These are phyloP conservation scores for Fusarium citri DNA, from an alignment of 2,329 filamentous ascomycete genomes.

Conservation along the genomic window DNA sequence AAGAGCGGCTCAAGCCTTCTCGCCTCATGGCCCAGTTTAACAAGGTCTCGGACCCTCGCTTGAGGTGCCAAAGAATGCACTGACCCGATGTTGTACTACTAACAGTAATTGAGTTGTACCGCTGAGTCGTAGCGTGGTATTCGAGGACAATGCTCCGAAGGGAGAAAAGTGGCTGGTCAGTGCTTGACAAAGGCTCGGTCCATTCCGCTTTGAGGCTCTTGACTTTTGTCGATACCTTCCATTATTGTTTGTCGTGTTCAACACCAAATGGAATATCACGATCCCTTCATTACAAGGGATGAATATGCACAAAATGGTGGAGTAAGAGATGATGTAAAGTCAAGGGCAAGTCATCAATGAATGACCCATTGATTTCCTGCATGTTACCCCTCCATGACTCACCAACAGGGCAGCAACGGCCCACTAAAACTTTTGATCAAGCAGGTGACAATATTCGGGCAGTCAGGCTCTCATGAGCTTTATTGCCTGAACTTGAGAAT, in stretches of 20 bases:
- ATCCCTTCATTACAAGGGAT: not conserved
- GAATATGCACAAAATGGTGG: not conserved
- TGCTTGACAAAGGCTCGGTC: slow-evolving; percentile 11
- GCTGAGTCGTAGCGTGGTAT: not conserved
- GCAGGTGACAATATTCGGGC: not conserved
- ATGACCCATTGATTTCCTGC: slow-evolving; percentile 18
- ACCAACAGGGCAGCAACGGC: slow-evolving; percentile 14
- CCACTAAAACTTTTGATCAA: slow-evolving; percentile 16
- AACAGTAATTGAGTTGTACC: slow-evolving; percentile 2
- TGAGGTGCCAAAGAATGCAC: slow-evolving; percentile 20
- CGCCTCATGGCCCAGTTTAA: not conserved
- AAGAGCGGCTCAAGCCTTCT: not conserved
- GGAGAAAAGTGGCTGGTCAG: slow-evolving; percentile 11
- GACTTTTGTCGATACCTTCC: not conserved
- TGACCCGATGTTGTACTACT: slow-evolving; percentile 22
- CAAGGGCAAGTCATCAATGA: slow-evolving; percentile 19
- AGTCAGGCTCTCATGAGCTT: not conserved
- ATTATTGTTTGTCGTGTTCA: not conserved
- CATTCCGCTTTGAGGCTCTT: slow-evolving; percentile 23
- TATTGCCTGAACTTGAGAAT: not conserved
- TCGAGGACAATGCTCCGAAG: not conserved
- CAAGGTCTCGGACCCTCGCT: not conserved
- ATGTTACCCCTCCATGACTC: slow-evolving; percentile 37
- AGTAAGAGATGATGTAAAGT: slow-evolving; percentile 6
- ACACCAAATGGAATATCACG: slow-evolving; percentile 8